Percentiles rank a stretch among this genome's conserved stretches.
phyloP scores from a whole-genome alignment of 2,329 filamentous ascomycete species.

The Ascochyta fabae region DNA sequence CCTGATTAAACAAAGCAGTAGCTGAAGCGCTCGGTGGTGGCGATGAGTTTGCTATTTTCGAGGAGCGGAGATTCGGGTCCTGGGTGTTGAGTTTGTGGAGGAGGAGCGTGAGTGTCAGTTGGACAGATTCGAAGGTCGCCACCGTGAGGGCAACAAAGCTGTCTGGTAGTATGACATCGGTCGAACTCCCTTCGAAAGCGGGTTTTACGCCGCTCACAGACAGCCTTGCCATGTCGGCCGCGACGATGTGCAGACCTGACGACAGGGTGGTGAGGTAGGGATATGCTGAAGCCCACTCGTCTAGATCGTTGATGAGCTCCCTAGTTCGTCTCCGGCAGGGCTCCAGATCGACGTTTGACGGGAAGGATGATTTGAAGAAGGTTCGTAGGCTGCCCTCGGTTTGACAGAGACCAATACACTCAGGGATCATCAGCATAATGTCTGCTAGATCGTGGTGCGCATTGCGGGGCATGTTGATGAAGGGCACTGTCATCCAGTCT shows the following conservation, averaged over 20 bases:
- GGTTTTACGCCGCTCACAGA: constrained; percentile 6
- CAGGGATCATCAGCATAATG: constrained; percentile 38
- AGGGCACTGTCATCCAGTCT: constrained; percentile 43
- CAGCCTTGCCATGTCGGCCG: constrained; percentile 19
- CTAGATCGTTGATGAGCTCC: constrained; percentile 25
- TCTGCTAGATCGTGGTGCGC: constrained; percentile 36
- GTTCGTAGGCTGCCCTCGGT: constrained; percentile 26
- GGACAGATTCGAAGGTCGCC: constrained; percentile 28
- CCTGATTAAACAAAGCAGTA: not conserved
- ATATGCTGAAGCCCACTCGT: constrained; percentile 29
- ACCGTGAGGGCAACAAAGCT: constrained; percentile 33
- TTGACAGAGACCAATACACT: constrained; percentile 24
- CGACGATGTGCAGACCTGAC: constrained; percentile 8
- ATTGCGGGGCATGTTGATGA: constrained; percentile 29
- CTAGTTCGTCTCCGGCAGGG: constrained; percentile 22
- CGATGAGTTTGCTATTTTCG: not conserved
- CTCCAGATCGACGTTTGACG: constrained; percentile 17
- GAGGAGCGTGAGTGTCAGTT: constrained; percentile 27
- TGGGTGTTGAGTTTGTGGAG: constrained; percentile 26
- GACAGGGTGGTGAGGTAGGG: constrained; percentile 26
- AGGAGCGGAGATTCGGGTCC: not conserved
- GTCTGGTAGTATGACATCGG: constrained; percentile 23
- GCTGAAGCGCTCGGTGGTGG: not conserved
- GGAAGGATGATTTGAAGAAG: constrained; percentile 28
- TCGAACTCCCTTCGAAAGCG: constrained; percentile 3